Base-by-base conservation (phyloP, 495 filamentous ascomycete species). In the Umbilicaria muhlenbergii region DNA sequence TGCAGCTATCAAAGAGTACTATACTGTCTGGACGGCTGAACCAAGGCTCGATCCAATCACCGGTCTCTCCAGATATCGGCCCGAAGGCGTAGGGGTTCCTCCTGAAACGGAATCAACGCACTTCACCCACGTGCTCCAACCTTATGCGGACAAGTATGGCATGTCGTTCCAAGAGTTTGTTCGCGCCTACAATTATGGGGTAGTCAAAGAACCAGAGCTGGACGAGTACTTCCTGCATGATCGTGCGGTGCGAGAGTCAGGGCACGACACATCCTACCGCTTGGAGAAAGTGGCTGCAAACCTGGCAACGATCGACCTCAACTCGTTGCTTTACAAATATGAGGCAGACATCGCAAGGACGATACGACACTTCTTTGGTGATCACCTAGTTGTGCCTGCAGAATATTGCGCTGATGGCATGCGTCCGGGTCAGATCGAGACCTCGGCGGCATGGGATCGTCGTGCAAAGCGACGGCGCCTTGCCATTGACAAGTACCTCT, bases 171-270 rank as follows among this genome's bases (percentile, higher is more conserved):
- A 80, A 4, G 75, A 91, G 42, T 91, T 98, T 56, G 84, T 93
- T 14, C 49, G 70, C 31, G 86, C 81, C 3, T 98, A 98, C 62
- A 96, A 96, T 52, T 48, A 75, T 45, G 73, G 78, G 6, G 51
- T 66, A n/a, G 74, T 98, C 32, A 57, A 68, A 38, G 91, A 96
- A 63, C 87, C 88, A 2, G 81, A 87, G 34, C 69, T 98, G 10
- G 91, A 98, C 55, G 77, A 86, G 19, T 98, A 94, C 57, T 96
- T 94, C 66, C 63, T 92, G 51, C 91, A 98, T 56, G 92, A 98
- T 58, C 77, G 92, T 39, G 86, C 85, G 6, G 86, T 95, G 16
- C 79, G 91, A 38, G 91, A 96, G 56, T 94, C 87, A n/a, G 91
- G 91, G 16, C 91, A 98, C 56, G 91, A 98, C 58, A 96, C 87